A percentile compares a stretch with the other conserved stretches of the same genome.
Evolutionary conservation across 2,329 filamentous ascomycete species (phyloP).

Genomic region (Pseudogymnoascus sp.): DNA sequence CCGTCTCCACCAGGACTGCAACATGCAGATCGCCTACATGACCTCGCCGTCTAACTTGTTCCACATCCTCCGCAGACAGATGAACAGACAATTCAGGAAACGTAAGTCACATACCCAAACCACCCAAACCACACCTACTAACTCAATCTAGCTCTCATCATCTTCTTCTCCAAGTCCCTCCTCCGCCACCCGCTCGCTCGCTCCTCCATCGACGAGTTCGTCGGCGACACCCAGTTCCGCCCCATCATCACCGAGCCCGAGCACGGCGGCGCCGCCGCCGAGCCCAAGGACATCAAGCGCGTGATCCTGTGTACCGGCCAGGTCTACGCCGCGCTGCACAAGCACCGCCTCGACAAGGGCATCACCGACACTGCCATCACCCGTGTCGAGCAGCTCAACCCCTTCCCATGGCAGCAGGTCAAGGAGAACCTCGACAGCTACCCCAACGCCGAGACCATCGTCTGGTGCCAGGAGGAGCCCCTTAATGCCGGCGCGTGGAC

Average conservation of each 20-base stretch:
- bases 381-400: slow-evolving; percentile 93
- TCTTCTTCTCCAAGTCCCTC: slow-evolving; percentile 98
- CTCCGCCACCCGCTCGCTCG: slow-evolving; percentile 90
- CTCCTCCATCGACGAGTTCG: slow-evolving; percentile 85
- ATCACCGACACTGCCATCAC: slow-evolving; percentile 90
- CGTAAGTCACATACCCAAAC: slow-evolving; percentile 51
- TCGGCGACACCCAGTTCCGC: slow-evolving; percentile 83
- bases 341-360: slow-evolving; percentile 80
- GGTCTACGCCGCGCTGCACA: slow-evolving; percentile 83
- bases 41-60: slow-evolving; percentile 95
- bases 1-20: slow-evolving; percentile 98
- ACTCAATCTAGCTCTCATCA: slow-evolving; percentile 61
- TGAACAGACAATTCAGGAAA: slow-evolving; percentile 99
- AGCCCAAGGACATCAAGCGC: slow-evolving; percentile 81
- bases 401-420: slow-evolving; percentile 96
- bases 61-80: slow-evolving; percentile 92
- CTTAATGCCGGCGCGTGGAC: slow-evolving; percentile 96
- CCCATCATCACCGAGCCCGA: slow-evolving; percentile 92
- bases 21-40: slow-evolving; percentile 97
- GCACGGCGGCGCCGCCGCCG: slow-evolving; percentile 69
- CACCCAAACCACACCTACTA: slow-evolving; percentile 14
- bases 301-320: slow-evolving; percentile 93
- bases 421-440: slow-evolving; percentile 95
- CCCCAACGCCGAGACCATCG: slow-evolving; percentile 93
- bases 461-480: slow-evolving; percentile 96